A percentile compares a stretch with the other conserved stretches of the same genome.
These are phyloP conservation scores for Cutaneotrichosporon mucoides DNA, from an alignment of 1,284 basidiomycete genomes.

Conservation along the genomic window DNA sequence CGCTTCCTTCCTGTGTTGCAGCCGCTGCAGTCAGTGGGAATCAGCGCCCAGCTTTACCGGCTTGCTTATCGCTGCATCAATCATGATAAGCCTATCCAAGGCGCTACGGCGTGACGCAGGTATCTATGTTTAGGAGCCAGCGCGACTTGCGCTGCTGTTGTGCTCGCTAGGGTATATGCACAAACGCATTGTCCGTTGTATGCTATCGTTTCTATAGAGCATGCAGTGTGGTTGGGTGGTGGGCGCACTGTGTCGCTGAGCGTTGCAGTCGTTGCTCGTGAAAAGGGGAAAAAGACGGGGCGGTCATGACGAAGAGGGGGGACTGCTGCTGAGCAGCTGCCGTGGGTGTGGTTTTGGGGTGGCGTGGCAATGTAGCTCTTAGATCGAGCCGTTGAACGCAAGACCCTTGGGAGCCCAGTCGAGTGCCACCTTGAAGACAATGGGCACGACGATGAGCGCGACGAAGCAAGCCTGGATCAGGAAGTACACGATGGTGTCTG, in stretches of 20 bases:
- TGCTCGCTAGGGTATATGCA: not conserved
- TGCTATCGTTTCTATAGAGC: constrained; percentile 8
- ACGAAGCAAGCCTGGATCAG: constrained; percentile 69
- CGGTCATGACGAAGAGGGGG: too few species aligned
- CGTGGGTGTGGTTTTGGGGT: too few species aligned
- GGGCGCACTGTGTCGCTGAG: not conserved
- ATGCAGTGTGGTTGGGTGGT: not conserved
- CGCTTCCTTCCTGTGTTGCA: too few species aligned
- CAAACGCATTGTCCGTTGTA: constrained; percentile 8
- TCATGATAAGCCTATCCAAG: too few species aligned
- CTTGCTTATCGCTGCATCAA: too few species aligned
- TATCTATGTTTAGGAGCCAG: not conserved
- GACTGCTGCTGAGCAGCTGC: too few species aligned
- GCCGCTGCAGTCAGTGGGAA: too few species aligned
- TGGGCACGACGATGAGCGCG: constrained; percentile 56
- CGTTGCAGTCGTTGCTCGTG: too few species aligned
- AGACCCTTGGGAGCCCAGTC: constrained; percentile 56
- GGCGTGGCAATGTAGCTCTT: constrained; percentile 7
- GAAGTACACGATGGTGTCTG: constrained; percentile 71
- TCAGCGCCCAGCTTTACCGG: too few species aligned
- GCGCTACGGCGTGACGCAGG: not conserved
- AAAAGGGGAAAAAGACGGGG: too few species aligned
- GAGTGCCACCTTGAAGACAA: constrained; percentile 59
- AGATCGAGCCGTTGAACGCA: constrained; percentile 42
- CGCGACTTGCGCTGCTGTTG: not conserved